Conservation (phyloP, 768 basidiomycete species). For the Dentipellis sp. region DNA sequence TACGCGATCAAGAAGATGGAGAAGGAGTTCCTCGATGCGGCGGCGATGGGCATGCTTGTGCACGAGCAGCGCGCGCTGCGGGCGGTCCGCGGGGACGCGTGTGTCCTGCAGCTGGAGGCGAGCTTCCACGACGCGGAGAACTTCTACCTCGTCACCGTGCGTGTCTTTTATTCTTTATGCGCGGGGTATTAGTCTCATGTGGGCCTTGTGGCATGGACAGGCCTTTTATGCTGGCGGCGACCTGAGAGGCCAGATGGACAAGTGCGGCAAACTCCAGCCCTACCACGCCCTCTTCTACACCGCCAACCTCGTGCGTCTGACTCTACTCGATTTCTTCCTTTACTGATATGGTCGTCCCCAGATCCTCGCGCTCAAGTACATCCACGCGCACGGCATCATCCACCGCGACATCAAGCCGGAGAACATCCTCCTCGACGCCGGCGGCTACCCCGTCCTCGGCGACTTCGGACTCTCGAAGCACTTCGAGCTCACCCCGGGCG, state of each 20-base stretch:
- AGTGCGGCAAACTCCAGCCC: neutral
- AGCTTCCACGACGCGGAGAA: conserved; percentile 7
- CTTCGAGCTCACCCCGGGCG: neutral
- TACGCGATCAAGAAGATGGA: conserved; percentile 2
- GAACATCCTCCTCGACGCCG: conserved; percentile 6
- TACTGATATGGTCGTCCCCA: neutral
- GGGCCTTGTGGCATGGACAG: neutral
- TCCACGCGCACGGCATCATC: conserved; percentile 4
- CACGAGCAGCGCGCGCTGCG: conserved; percentile 4
- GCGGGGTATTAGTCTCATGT: neutral
- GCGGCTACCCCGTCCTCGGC: conserved; percentile 5
- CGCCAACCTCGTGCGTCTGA: conserved; percentile 7
- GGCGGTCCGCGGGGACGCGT: neutral
- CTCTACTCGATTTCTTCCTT: neutral
- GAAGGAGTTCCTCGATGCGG: neutral
- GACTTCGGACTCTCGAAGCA: conserved; percentile 8
- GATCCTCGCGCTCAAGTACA: conserved; percentile 7
- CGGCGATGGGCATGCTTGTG: neutral
- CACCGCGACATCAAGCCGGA: conserved; percentile 10
- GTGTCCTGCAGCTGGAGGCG: conserved; percentile 1
- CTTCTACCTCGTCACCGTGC: conserved; percentile 8
- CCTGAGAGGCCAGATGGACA: neutral
- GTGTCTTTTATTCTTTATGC: neutral
- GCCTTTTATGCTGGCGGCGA: conserved; percentile 5
- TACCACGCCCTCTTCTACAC: conserved; percentile 1